phyloP scores from a whole-genome alignment of 148 eudicot genomes.

The Spergularia bocconei region DNA sequence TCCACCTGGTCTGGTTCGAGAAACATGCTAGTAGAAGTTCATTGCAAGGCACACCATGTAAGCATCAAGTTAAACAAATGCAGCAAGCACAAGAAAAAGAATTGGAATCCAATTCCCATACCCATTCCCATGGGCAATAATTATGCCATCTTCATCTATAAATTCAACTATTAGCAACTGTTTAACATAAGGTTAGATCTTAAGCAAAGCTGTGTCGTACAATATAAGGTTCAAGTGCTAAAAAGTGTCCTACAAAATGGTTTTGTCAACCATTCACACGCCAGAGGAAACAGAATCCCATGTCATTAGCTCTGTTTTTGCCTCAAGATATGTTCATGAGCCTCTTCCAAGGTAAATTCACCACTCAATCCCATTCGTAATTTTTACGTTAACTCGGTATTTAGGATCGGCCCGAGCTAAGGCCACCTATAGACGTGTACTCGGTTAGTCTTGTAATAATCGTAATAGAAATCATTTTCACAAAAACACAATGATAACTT shows the following conservation, averaged over 20 bases:
- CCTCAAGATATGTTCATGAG: slow-evolving; percentile 43
- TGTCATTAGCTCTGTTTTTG: slow-evolving; percentile 32
- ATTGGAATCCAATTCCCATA: slow-evolving; percentile 19
- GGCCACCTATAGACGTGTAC: too few relatives aligned
- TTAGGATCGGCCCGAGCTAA: too few relatives aligned
- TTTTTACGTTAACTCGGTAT: too few relatives aligned
- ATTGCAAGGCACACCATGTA: slow-evolving; percentile 20
- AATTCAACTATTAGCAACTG: slow-evolving; percentile 6
- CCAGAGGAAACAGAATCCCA: slow-evolving; percentile 27
- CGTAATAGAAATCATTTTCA: too few relatives aligned
- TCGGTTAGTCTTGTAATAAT: too few relatives aligned
- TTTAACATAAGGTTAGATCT: neutral
- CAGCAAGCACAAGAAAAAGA: slow-evolving; percentile 14
- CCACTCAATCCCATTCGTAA: neutral
- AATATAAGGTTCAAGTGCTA: neutral
- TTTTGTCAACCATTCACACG: slow-evolving; percentile 23
- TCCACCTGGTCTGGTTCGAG: neutral
- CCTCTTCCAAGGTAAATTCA: slow-evolving; percentile 34
- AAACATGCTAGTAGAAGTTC: neutral
- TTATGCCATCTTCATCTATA: slow-evolving; percentile 9
- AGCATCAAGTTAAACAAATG: slow-evolving; percentile 22
- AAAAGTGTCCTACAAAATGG: slow-evolving; percentile 17
- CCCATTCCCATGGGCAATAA: neutral
- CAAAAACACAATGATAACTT: too few relatives aligned
- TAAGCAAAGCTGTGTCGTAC: neutral